phyloP scores from a whole-genome alignment of 163 green algal genomes.

The Trebouxiophyceae sp. region DNA sequence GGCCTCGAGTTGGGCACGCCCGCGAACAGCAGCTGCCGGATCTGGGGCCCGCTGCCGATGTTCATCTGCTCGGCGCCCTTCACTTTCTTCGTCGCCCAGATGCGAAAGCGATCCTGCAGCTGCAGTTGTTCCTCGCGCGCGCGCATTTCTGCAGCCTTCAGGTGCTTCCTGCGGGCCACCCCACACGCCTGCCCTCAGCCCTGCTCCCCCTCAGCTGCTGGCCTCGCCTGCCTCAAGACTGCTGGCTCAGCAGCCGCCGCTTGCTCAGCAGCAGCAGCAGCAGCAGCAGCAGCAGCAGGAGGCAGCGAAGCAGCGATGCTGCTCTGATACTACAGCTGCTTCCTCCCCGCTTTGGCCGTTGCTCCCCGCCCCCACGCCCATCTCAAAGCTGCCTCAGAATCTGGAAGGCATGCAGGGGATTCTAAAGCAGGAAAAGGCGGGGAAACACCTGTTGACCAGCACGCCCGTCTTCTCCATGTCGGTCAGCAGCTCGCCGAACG shows the following conservation, averaged over 20 bases:
- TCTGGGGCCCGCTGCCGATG: slow-evolving; percentile 50
- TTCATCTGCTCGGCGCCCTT: slow-evolving; percentile 69
- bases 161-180: slow-evolving; percentile 33
- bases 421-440: too few relatives aligned
- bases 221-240: too few relatives aligned
- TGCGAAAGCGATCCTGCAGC: slow-evolving; percentile 59
- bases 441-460: slow-evolving; percentile 44
- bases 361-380: too few relatives aligned
- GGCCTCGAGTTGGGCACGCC: slow-evolving; percentile 38
- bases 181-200: not conserved
- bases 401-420: too few relatives aligned
- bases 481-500: slow-evolving; percentile 90
- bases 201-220: too few relatives aligned
- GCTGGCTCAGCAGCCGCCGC: too few relatives aligned
- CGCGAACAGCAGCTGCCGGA: slow-evolving; percentile 79
- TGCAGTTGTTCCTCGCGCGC: slow-evolving; percentile 61
- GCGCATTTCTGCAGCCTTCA: slow-evolving; percentile 46
- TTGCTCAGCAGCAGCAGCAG: too few relatives aligned
- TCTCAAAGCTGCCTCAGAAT: too few relatives aligned
- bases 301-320: too few relatives aligned
- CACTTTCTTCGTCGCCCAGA: slow-evolving; percentile 62
- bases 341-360: too few relatives aligned
- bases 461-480: slow-evolving; percentile 86
- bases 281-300: too few relatives aligned
- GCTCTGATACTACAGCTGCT: not conserved